A percentile compares a stretch with the other conserved stretches of the same genome.
Conservation (phyloP, 306 rosid genomes). For the Potentilla sterilis region DNA sequence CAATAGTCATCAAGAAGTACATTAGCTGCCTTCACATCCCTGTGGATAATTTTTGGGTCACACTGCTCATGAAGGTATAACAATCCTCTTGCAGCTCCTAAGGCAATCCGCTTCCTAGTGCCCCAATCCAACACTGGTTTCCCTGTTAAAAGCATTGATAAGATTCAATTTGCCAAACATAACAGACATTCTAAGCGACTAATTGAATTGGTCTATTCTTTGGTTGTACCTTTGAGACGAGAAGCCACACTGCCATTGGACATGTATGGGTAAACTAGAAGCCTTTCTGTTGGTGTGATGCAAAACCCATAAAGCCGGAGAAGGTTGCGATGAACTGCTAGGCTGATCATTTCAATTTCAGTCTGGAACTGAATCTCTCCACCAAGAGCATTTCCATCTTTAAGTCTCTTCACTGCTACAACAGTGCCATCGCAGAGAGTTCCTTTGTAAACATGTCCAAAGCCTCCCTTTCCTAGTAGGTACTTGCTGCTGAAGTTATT, state of each 20-base stretch:
- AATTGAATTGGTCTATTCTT: neutral
- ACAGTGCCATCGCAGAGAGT: slow-evolving; percentile 68
- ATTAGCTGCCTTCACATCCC: slow-evolving; percentile 96
- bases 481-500: slow-evolving; percentile 82
- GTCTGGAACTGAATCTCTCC: slow-evolving; percentile 96
- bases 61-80: slow-evolving; percentile 92
- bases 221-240: slow-evolving; percentile 66
- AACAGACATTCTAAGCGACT: neutral
- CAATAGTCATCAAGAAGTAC: slow-evolving; percentile 88
- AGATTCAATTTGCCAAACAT: slow-evolving; percentile 3
- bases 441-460: slow-evolving; percentile 94
- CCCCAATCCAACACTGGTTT: slow-evolving; percentile 86
- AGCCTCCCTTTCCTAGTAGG: slow-evolving; percentile 90
- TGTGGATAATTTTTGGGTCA: slow-evolving; percentile 91
- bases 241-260: slow-evolving; percentile 95
- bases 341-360: slow-evolving; percentile 95
- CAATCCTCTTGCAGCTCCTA: slow-evolving; percentile 91
- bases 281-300: slow-evolving; percentile 73
- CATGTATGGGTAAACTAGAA: slow-evolving; percentile 90
- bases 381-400: slow-evolving; percentile 72
- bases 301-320: slow-evolving; percentile 81
- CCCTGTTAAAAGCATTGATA: slow-evolving; percentile 37
- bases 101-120: slow-evolving; percentile 79
- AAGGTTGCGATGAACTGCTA: slow-evolving; percentile 89
- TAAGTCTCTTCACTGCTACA: slow-evolving; percentile 91